Percentiles rank a stretch among this genome's conserved stretches.
Evolutionary conservation across 108 stramenopile genomes (phyloP).

Genomic region (Chaetoceros muelleri): DNA sequence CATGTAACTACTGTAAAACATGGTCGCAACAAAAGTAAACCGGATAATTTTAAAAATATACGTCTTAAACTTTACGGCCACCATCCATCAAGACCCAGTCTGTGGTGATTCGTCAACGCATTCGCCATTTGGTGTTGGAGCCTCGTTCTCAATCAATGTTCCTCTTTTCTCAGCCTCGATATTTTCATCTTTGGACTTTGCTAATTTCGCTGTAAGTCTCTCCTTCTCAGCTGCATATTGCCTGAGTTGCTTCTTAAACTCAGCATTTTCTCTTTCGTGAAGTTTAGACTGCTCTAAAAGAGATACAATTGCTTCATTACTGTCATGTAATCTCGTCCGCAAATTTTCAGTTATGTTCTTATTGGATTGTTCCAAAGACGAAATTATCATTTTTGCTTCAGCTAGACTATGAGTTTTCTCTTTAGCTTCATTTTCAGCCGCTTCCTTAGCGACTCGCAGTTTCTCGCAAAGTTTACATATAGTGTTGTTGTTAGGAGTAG

Average conservation of each 20-base stretch:
- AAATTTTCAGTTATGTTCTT: constrained; percentile 53
- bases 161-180: no score
- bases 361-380: constrained; percentile 50
- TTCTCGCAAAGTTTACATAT: constrained; percentile 7
- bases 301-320: constrained; percentile 40
- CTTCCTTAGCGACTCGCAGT: constrained; percentile 18
- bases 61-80: no score
- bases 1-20: no score
- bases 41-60: no score
- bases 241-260: not conserved
- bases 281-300: constrained; percentile 37
- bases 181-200: no score
- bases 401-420: constrained; percentile 34
- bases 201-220: no score
- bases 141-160: no score
- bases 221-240: no score
- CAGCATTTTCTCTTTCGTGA: constrained; percentile 14
- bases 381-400: constrained; percentile 65
- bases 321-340: constrained; percentile 40
- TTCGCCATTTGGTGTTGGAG: no score
- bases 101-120: no score
- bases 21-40: no score
- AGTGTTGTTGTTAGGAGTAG: not conserved
- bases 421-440: constrained; percentile 21
- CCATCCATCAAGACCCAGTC: no score